Evolutionary conservation across 1,284 basidiomycete genomes (phyloP).

Genomic region (Tremellales sp.): DNA sequence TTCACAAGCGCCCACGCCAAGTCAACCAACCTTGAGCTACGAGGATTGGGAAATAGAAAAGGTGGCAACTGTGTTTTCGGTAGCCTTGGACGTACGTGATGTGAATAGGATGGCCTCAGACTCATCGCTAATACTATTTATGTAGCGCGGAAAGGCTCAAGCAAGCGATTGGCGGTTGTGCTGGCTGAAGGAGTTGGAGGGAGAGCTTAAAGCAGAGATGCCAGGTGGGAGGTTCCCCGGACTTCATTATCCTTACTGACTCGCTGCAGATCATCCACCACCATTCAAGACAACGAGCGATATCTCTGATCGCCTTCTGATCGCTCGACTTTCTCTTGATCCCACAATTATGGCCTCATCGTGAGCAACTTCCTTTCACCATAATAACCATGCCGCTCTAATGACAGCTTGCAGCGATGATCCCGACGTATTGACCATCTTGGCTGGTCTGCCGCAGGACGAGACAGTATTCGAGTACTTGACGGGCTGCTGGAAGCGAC

Average conservation of each 20-base stretch:
- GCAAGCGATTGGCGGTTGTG: constrained; percentile 65
- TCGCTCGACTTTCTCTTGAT: constrained; percentile 81
- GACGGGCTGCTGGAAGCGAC: constrained; percentile 82
- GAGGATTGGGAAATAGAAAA: constrained; percentile 70
- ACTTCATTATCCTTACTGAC: constrained; percentile 6
- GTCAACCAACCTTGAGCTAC: constrained; percentile 50
- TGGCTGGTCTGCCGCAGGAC: constrained; percentile 70
- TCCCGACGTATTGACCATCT: constrained; percentile 68
- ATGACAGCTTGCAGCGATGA: constrained; percentile 60
- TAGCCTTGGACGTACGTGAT: constrained; percentile 67
- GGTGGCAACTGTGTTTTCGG: constrained; percentile 65
- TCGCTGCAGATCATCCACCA: constrained; percentile 18
- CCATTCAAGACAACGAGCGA: constrained; percentile 40
- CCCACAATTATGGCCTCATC: constrained; percentile 59
- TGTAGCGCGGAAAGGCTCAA: constrained; percentile 66
- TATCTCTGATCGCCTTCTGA: constrained; percentile 60
- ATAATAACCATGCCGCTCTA: neutral
- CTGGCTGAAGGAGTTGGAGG: constrained; percentile 74
- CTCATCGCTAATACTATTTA: neutral
- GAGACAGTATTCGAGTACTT: constrained; percentile 90
- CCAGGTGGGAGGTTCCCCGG: constrained; percentile 51
- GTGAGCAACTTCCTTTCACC: constrained; percentile 11
- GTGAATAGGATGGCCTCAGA: constrained; percentile 8
- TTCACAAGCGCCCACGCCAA: constrained; percentile 2
- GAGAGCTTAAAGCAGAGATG: constrained; percentile 68